phyloP scores from a whole-genome alignment of 495 filamentous ascomycete species.

The Daldinia childiae region DNA sequence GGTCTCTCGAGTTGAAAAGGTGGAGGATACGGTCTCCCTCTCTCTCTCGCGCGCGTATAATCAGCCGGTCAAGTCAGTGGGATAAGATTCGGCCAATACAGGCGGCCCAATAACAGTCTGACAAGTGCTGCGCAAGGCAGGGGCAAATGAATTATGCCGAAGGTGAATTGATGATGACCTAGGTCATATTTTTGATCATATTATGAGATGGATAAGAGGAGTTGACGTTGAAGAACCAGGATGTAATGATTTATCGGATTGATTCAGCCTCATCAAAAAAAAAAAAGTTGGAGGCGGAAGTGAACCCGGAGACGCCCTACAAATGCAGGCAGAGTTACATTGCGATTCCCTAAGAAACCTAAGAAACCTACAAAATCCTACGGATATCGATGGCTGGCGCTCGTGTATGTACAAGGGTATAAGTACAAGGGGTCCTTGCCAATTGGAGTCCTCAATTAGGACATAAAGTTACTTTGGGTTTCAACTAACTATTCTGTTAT shows the following conservation, averaged over 20 bases:
- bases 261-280: slow-evolving; percentile 43
- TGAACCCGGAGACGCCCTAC: slow-evolving; percentile 31
- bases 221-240: slow-evolving; percentile 42
- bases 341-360: slow-evolving; percentile 2
- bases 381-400: slow-evolving; percentile 24
- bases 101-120: slow-evolving; percentile 37
- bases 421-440: not conserved
- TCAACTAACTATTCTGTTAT: slow-evolving; percentile 32
- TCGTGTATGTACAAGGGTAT: not conserved
- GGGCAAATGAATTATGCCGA: slow-evolving; percentile 27
- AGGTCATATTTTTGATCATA: slow-evolving; percentile 19
- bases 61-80: slow-evolving; percentile 15
- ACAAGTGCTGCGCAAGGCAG: slow-evolving; percentile 29
- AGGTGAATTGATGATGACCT: slow-evolving; percentile 17
- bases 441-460: slow-evolving; percentile 43
- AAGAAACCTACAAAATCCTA: not conserved
- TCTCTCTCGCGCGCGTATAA: not conserved
- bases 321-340: slow-evolving; percentile 36
- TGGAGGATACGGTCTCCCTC: not conserved
- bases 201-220: slow-evolving; percentile 30
- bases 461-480: not conserved
- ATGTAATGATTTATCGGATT: slow-evolving; percentile 39
- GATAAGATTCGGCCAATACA: slow-evolving; percentile 25
- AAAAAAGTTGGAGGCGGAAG: slow-evolving; percentile 43
- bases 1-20: slow-evolving; percentile 10